Evolutionary conservation across 78 protist genomes (phyloP), one percentile per base, ranked within the genome.

Genomic region (Chrysochromulina parva): DNA sequence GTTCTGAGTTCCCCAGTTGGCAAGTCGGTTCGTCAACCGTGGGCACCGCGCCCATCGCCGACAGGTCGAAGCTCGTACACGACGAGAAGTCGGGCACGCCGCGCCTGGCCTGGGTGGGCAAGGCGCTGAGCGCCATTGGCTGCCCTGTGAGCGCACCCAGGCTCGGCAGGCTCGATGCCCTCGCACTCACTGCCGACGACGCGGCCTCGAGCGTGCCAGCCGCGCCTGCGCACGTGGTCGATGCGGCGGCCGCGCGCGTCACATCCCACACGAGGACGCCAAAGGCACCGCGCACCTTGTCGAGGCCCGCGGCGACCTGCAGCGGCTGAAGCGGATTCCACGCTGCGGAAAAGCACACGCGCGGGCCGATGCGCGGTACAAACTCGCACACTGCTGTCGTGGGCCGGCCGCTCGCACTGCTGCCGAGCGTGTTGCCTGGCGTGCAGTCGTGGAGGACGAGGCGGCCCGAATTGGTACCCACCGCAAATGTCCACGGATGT

Each of bases 231-330:
- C 7, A 1, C 48, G 22, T 28, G 13, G 4, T 48, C 3, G n/a
- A 65, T 10, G 71, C 19, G 28, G 80, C 0, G 24, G 58, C 55
- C 11, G 4, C 84, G 19, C 86, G 86, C 86, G 50, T 48, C 62
- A 78, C 47, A 47, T 78, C 86, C 86, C 86, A 78, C 62, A 78
- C 62, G 62, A 78, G 86, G 62, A 78, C 86, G 28, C 62, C 59
- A 47, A 20, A 53, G 62, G 13, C 62, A 17, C 19, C 19, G 38
- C 86, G 86, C 28, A 5, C 62, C 24, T 1, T 0, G 48, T 78
- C 86, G 62, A 78, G 86, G 48, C 86, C 86, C 13, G 86, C 86
- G 48, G 59, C 86, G 47, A 78, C 53, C 20, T 11, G 86, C 57
- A 53, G 62, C 11, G 62, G 0, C 20, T 7, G 50, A 28, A 0